Evolutionary conservation across 2,329 filamentous ascomycete genomes (phyloP).

Genomic region (Tolypocladium sp.): DNA sequence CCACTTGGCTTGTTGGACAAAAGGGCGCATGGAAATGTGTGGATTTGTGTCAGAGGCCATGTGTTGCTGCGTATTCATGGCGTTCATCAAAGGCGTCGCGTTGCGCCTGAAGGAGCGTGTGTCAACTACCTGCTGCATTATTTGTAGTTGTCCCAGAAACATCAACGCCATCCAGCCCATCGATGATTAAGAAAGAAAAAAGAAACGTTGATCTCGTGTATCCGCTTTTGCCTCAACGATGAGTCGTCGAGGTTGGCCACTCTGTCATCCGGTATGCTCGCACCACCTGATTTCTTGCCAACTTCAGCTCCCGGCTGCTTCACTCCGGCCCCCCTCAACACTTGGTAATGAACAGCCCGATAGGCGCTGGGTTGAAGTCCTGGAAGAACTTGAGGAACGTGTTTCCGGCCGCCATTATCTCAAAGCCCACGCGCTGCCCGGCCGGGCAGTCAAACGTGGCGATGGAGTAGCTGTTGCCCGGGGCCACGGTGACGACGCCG

Average conservation of each 20-base stretch:
- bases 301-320: neutral
- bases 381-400: conserved; percentile 53
- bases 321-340: conserved; percentile 10
- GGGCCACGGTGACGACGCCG: conserved; percentile 32
- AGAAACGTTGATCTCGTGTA: neutral
- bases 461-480: conserved; percentile 46
- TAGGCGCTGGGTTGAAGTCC: conserved; percentile 46
- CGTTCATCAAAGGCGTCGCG: neutral
- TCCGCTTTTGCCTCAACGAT: neutral
- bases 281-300: neutral
- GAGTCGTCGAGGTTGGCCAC: neutral
- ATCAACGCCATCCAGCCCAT: neutral
- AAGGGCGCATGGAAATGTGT: neutral
- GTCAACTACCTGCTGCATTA: neutral
- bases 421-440: conserved; percentile 39
- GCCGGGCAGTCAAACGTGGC: conserved; percentile 44
- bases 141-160: neutral
- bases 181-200: neutral
- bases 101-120: neutral
- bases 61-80: neutral
- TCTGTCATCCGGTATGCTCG: too few species aligned
- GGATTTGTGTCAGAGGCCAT: neutral
- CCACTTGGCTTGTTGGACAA: neutral
- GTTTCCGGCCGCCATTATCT: conserved; percentile 37
- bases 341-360: conserved; percentile 28